A percentile compares a stretch with the other conserved stretches of the same genome.
Conservation (phyloP, 768 basidiomycete species). For the Cubamyces sp. region DNA sequence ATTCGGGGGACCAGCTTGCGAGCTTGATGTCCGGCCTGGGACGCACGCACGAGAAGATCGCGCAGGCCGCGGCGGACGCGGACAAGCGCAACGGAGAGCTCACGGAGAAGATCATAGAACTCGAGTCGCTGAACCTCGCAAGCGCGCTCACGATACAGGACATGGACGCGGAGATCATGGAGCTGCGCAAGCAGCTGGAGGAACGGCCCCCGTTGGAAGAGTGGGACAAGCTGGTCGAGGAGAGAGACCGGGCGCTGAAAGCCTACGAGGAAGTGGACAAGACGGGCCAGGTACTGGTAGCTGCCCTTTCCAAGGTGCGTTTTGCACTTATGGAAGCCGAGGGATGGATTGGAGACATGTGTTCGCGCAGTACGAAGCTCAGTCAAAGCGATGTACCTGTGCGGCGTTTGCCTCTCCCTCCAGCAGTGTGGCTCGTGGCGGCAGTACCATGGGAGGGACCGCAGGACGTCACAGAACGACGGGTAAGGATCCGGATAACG, state of each 20-base stretch:
- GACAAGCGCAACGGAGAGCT: constrained; percentile 32
- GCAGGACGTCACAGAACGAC: too few species aligned
- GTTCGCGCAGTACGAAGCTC: too few species aligned
- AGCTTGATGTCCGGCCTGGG: background rate
- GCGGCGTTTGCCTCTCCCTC: too few species aligned
- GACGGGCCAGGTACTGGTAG: constrained; percentile 47
- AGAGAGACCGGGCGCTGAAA: constrained; percentile 36
- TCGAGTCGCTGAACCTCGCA: constrained; percentile 40
- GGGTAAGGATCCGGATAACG: too few species aligned
- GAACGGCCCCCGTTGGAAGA: constrained; percentile 32
- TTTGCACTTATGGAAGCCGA: constrained; percentile 10
- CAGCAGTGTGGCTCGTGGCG: too few species aligned
- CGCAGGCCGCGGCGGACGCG: constrained; percentile 26
- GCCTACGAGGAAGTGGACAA: constrained; percentile 38
- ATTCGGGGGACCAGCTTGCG: constrained; percentile 6
- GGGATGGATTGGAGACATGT: too few species aligned
- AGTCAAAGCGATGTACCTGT: too few species aligned
- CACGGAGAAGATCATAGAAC: constrained; percentile 39
- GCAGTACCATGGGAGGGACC: too few species aligned
- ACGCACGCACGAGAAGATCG: constrained; percentile 37
- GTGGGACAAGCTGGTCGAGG: constrained; percentile 33
- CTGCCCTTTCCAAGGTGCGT: constrained; percentile 43
- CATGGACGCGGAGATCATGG: constrained; percentile 39
- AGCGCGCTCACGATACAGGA: constrained; percentile 33
- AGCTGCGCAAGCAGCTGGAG: constrained; percentile 37